Evolutionary conservation across 208 protist genomes (phyloP), one percentile per base, ranked within the genome.

Genomic region (Trichomonas tenax): DNA sequence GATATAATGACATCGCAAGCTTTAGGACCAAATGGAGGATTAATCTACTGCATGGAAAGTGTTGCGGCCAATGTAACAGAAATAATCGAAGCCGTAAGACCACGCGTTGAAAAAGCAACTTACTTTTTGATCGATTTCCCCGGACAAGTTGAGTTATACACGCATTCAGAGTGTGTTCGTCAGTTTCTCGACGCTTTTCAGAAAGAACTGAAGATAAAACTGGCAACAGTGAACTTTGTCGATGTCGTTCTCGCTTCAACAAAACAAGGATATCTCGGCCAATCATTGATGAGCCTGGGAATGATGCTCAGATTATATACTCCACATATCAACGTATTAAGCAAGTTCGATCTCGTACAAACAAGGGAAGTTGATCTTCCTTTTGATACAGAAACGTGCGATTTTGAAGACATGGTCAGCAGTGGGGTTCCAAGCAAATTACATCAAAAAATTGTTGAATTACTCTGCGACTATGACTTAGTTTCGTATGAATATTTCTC

Each of bases 131-230:
- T 99, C 82, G 99, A 99, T 97, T 99, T 98, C 96, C 99, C 99
- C 0, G 99, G 99, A 11, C 99, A 99, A 97, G 98, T 99, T 23
- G 99, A 99, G 97, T 98, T 99, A 46, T 99, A 99, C 97, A 98
- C 99, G 38, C 98, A 99, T 97, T 98, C 99, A 96, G 97, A 97
- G 26, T 96, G 98, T 36, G 97, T 99, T 95, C 97, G 98, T 51
- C 96, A 96, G 8, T 98, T 99, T 96, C 97, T 98, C 45, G 95
- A 98, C 21, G 40, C 51, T 38, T 86, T 99, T 88, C 49, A 36
- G 31, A 51, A 97, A 23, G 63, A 84, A 21, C 26, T 45, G 31
- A 40, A 95, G 26, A 4, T 63, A 34, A 88, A 96, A 58, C 46
- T 97, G 38, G 90, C 63, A 11, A 40, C 81, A 40, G 98, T 99